These are phyloP conservation scores for Moringa oleifera DNA, from an alignment of 345 rosid genomes.

Conservation along the genomic window DNA sequence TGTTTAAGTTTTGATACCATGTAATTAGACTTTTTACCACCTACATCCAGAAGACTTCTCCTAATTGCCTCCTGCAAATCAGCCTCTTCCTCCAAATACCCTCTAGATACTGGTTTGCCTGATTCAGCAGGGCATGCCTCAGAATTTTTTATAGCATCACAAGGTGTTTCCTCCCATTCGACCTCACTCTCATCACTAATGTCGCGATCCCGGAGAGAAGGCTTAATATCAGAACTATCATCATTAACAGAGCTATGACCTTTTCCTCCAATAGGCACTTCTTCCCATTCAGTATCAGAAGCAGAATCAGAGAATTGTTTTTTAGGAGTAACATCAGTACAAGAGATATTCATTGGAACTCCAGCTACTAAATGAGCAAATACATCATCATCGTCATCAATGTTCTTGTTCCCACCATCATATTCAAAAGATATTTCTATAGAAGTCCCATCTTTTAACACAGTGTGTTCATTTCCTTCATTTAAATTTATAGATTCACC, in stretches of 20 bases:
- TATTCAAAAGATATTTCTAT: conserved; percentile 77
- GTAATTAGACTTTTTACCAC: conserved; percentile 21
- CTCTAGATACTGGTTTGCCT: conserved; percentile 42
- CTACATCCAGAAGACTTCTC: conserved; percentile 68
- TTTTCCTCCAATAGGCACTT: conserved; percentile 31
- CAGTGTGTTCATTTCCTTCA: conserved; percentile 24
- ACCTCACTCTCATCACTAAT: conserved; percentile 48
- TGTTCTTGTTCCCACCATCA: conserved; percentile 35
- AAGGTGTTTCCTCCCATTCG: conserved; percentile 65
- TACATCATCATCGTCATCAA: conserved; percentile 60
- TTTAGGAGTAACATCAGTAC: conserved; percentile 33
- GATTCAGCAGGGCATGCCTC: conserved; percentile 21
- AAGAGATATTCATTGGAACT: conserved; percentile 32
- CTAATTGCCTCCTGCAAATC: conserved; percentile 81
- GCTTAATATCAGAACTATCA: conserved; percentile 25
- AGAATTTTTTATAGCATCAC: conserved; percentile 22
- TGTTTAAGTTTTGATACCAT: conserved; percentile 15
- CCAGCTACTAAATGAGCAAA: conserved; percentile 72
- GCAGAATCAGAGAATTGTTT: conserved; percentile 32
- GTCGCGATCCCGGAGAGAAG: conserved; percentile 24
- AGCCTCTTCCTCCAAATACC: conserved; percentile 71
- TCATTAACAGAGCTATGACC: conserved; percentile 20
- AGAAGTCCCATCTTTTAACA: conserved; percentile 27
- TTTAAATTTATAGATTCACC: conserved; percentile 29
- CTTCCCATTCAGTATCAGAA: conserved; percentile 79